A percentile compares a stretch with the other conserved stretches of the same genome.
These are phyloP conservation scores for Chrysanthemum seticuspe DNA, from an alignment of 129 eudicot genomes.

Conservation along the genomic window DNA sequence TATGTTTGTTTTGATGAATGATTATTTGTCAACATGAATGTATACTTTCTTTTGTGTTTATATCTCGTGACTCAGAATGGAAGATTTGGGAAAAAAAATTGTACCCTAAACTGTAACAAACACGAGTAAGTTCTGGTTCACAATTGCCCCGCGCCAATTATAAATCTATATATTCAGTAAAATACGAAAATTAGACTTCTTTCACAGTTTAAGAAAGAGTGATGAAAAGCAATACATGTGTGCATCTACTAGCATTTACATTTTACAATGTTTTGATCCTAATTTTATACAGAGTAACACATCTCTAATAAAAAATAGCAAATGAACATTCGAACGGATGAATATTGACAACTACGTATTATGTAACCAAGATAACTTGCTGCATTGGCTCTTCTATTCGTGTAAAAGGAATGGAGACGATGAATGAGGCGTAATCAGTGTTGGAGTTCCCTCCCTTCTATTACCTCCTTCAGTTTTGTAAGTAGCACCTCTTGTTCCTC, in stretches of 20 bases:
- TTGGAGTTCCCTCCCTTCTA: constrained; percentile 41
- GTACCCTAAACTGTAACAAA: no score
- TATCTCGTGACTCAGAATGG: not conserved
- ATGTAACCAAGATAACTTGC: not conserved
- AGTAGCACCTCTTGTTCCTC: constrained; percentile 67
- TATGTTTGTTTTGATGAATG: not conserved
- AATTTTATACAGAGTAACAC: constrained; percentile 5
- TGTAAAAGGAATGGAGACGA: not conserved
- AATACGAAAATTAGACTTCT: not conserved
- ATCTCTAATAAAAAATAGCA: constrained; percentile 1
- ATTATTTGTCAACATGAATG: not conserved
- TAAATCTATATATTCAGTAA: no score
- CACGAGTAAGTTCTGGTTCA: no score
- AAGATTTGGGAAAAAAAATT: no score
- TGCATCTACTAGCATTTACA: constrained; percentile 14
- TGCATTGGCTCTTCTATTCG: constrained; percentile 11
- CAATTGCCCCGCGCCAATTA: no score
- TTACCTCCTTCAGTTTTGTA: constrained; percentile 50
- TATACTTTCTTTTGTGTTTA: not conserved
- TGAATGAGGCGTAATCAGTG: constrained; percentile 7
- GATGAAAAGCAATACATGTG: not conserved
- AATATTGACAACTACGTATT: not conserved
- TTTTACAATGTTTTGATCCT: constrained; percentile 20
- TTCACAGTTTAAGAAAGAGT: not conserved
- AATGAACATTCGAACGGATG: constrained; percentile 10